These are phyloP conservation scores for Pichia heedii DNA, from an alignment of 805 yeast species.

Conservation along the genomic window DNA sequence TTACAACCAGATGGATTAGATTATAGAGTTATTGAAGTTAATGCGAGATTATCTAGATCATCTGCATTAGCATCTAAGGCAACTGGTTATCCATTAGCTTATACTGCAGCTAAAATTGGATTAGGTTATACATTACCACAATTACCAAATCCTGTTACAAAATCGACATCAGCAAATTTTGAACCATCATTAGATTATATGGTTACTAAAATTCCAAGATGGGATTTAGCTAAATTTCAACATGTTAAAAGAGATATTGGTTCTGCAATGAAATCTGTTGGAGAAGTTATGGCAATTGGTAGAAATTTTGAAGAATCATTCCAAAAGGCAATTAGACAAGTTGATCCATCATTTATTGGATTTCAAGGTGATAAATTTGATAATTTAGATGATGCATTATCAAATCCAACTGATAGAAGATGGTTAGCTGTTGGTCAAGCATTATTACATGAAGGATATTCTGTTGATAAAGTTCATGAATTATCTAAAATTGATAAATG, in stretches of 20 bases:
- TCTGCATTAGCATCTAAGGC: conserved; percentile 98
- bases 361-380: conserved; percentile 83
- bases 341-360: conserved; percentile 84
- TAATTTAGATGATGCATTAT: conserved; percentile 64
- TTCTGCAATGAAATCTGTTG: conserved; percentile 96
- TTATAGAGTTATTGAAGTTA: conserved; percentile 94
- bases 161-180: conserved; percentile 91
- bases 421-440: conserved; percentile 99
- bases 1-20: conserved; percentile 93
- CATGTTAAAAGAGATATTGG: conserved; percentile 92
- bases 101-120: conserved; percentile 96
- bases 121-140: conserved; percentile 92
- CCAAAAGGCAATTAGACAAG: conserved; percentile 95
- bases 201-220: conserved; percentile 95
- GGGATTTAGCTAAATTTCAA: conserved; percentile 95
- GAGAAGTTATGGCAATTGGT: conserved; percentile 99
- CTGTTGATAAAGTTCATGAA: conserved; percentile 89
- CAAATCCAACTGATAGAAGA: conserved; percentile 91
- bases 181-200: conserved; percentile 96
- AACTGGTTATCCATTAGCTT: conserved; percentile 97
- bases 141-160: conserved; percentile 92
- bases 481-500: conserved; percentile 90
- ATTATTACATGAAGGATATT: conserved; percentile 76
- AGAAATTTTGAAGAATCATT: conserved; percentile 95
- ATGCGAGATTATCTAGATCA: conserved; percentile 93